A percentile compares a stretch with the other conserved stretches of the same genome.
Conservation (phyloP, 352 stramenopile genomes). For the Phytophthora pini region DNA sequence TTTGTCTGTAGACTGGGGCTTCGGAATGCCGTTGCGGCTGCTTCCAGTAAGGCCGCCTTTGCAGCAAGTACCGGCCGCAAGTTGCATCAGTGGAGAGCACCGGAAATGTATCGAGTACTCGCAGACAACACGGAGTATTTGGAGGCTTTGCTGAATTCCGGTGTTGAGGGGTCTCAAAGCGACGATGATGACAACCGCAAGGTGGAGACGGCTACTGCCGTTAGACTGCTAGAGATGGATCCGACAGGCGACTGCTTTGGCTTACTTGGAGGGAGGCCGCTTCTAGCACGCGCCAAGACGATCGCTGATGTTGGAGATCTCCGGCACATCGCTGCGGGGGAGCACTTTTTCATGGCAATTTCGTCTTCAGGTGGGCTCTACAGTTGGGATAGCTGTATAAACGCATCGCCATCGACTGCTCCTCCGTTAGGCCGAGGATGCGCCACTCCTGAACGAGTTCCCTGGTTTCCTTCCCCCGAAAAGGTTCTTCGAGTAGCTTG, state of each 20-base stretch:
- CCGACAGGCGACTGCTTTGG: constrained; percentile 61
- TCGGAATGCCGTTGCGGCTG: constrained; percentile 36
- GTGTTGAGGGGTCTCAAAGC: not conserved
- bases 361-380: constrained; percentile 45
- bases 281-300: constrained; percentile 53
- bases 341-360: constrained; percentile 45
- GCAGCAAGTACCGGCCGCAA: constrained; percentile 45
- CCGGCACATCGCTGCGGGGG: constrained; percentile 43
- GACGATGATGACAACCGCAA: not conserved
- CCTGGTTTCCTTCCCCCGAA: constrained; percentile 24
- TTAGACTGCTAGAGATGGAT: constrained; percentile 32
- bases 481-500: constrained; percentile 50
- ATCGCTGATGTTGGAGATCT: constrained; percentile 50
- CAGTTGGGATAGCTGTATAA: constrained; percentile 35
- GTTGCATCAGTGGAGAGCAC: constrained; percentile 46
- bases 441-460: constrained; percentile 26
- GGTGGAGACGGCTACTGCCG: not conserved
- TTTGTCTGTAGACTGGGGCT: constrained; percentile 41
- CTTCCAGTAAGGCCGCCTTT: constrained; percentile 29
- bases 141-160: no score
- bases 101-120: constrained; percentile 24
- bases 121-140: not conserved
- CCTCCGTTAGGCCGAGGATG: constrained; percentile 21
- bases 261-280: constrained; percentile 44
- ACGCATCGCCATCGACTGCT: constrained; percentile 9